Conservation (phyloP, 495 filamentous ascomycete genomes). For the Cercophora newfieldiana region DNA sequence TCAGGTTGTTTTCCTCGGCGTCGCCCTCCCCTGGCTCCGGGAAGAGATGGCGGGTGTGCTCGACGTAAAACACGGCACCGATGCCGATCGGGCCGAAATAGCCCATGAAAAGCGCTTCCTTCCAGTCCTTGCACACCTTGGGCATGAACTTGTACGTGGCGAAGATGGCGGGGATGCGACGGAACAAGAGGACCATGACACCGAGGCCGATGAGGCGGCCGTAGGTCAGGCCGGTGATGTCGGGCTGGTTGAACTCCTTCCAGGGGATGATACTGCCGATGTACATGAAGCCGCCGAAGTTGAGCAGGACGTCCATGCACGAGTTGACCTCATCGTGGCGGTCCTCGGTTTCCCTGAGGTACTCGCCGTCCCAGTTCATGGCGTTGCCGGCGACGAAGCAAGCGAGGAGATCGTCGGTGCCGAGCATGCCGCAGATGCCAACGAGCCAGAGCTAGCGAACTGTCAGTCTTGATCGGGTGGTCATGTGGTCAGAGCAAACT, state of each 20-base stretch:
- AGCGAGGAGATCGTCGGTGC: conserved; percentile 86
- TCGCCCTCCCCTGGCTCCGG: conserved; percentile 53
- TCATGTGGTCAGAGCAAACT: conserved; percentile 40
- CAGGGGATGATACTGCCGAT: conserved; percentile 81
- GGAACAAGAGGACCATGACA: conserved; percentile 70
- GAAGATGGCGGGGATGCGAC: conserved; percentile 43
- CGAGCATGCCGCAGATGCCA: conserved; percentile 79
- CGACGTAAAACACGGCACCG: conserved; percentile 80
- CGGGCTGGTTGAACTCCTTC: conserved; percentile 47
- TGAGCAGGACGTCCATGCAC: conserved; percentile 72
- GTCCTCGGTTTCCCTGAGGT: conserved; percentile 76
- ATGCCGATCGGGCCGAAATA: conserved; percentile 93
- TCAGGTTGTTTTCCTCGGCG: conserved; percentile 39
- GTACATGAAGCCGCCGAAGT: conserved; percentile 83
- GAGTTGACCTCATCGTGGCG: conserved; percentile 72
- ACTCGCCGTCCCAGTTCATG: conserved; percentile 86
- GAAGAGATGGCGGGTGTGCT: conserved; percentile 58
- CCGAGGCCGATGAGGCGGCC: conserved; percentile 68
- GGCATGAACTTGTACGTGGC: conserved; percentile 63
- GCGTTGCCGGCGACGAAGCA: conserved; percentile 89
- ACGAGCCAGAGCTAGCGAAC: conserved; percentile 60
- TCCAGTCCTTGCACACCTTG: conserved; percentile 57
- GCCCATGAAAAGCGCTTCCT: conserved; percentile 74
- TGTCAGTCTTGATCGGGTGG: conserved; percentile 15
- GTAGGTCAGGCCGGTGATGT: conserved; percentile 38